Conservation (phyloP, 257 asterid genomes). For the Solanum peruvianum region DNA sequence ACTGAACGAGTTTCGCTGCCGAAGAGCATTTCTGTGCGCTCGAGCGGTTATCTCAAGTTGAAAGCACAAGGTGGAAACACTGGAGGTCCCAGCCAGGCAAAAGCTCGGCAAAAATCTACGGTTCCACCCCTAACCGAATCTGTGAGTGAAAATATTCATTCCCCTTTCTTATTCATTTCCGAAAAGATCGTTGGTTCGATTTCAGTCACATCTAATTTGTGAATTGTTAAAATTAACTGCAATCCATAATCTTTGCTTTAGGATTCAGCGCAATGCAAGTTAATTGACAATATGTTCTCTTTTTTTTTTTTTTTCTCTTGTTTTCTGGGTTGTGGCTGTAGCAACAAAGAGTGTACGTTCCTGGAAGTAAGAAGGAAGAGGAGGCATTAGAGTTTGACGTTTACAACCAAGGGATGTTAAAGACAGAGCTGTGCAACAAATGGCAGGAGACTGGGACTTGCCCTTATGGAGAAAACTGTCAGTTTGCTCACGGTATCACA, state of each 20-base stretch:
- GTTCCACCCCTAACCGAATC: constrained; percentile 11
- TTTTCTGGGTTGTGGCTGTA: background rate
- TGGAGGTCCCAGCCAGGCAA: constrained; percentile 13
- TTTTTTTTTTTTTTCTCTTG: background rate
- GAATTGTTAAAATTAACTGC: background rate
- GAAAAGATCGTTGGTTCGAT: background rate
- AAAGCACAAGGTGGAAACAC: constrained; percentile 5
- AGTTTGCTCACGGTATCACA: constrained; percentile 68
- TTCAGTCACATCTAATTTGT: background rate
- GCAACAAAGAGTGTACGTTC: constrained; percentile 49
- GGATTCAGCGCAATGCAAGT: background rate
- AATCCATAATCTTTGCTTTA: background rate
- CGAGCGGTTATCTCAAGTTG: constrained; percentile 48
- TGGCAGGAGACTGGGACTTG: constrained; percentile 78
- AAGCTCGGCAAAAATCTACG: constrained; percentile 12
- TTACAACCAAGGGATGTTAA: constrained; percentile 65
- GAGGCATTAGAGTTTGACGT: constrained; percentile 48
- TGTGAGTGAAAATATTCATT: constrained; percentile 26
- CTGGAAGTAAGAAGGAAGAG: constrained; percentile 40
- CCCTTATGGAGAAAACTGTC: constrained; percentile 64
- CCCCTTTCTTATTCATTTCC: background rate
- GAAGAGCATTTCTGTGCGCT: constrained; percentile 70
- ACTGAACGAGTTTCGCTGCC: constrained; percentile 45
- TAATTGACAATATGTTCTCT: background rate
- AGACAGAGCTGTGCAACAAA: constrained; percentile 83